phyloP scores from a whole-genome alignment of 106 monocot species.

The Dendrobium chrysotoxum region DNA sequence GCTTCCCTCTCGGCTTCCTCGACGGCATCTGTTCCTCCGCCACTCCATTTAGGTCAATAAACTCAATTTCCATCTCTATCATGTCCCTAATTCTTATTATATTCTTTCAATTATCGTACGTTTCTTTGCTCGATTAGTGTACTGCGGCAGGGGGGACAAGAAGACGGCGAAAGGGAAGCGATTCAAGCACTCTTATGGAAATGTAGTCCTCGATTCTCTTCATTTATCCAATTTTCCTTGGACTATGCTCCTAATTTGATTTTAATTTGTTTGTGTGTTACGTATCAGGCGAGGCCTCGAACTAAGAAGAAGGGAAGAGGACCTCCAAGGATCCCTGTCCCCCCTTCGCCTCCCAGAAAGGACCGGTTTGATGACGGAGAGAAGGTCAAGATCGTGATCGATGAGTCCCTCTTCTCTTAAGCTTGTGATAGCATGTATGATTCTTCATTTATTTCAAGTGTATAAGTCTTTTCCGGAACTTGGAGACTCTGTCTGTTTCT shows the following conservation, averaged over 20 bases:
- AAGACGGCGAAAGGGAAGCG: conserved; percentile 96
- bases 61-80: not conserved
- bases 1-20: not conserved
- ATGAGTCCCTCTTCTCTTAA: conserved; percentile 57
- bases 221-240: not conserved
- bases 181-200: conserved; percentile 89
- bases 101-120: not conserved
- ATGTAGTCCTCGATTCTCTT: conserved; percentile 33
- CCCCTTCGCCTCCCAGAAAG: conserved; percentile 71
- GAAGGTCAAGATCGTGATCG: conserved; percentile 61
- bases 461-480: not conserved
- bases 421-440: conserved; percentile 6
- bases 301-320: conserved; percentile 93
- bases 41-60: not conserved
- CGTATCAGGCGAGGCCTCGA: conserved; percentile 65
- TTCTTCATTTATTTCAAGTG: not conserved
- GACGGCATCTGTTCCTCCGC: not conserved
- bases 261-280: not conserved
- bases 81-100: not conserved
- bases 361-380: conserved; percentile 75
- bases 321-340: conserved; percentile 47
- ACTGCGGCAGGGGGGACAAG: conserved; percentile 93
- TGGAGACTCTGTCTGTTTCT: no score
- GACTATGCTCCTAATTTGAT: not conserved
- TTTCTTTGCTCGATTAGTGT: conserved; percentile 24